phyloP scores from a whole-genome alignment of 2,329 filamentous ascomycete species.

The Fusarium siculi region DNA sequence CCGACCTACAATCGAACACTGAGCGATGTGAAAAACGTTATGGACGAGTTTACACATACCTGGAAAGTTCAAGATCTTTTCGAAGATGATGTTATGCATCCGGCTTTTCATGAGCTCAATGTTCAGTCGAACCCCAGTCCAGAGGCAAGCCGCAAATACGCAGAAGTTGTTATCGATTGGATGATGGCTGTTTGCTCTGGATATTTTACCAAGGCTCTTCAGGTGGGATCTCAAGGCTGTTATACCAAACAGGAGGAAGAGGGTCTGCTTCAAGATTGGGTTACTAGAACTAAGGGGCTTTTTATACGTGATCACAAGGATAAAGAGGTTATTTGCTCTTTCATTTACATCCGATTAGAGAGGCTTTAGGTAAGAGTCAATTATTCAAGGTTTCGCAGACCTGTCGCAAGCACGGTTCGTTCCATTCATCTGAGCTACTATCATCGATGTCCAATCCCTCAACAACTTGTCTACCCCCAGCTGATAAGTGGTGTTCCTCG shows the following conservation, averaged over 20 bases:
- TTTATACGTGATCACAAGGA: background rate
- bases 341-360: background rate
- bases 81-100: background rate
- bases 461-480: no score
- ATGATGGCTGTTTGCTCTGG: conserved; percentile 11
- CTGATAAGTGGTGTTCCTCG: no score
- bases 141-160: background rate
- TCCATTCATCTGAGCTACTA: fast-evolving
- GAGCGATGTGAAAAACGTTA: background rate
- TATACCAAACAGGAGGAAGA: background rate
- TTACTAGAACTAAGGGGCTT: background rate
- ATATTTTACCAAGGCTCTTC: background rate
- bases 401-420: no score
- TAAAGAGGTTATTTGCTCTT: background rate
- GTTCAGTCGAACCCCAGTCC: fast-evolving
- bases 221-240: background rate
- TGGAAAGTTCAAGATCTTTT: background rate
- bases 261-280: background rate
- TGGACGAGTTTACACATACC: background rate
- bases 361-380: background rate
- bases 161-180: background rate
- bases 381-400: no score
- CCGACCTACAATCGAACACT: background rate
- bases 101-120: background rate
- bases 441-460: fast-evolving